These are phyloP conservation scores for Hyparrhenia diplandra DNA, from an alignment of 176 grass and related monocot species.

Conservation along the genomic window DNA sequence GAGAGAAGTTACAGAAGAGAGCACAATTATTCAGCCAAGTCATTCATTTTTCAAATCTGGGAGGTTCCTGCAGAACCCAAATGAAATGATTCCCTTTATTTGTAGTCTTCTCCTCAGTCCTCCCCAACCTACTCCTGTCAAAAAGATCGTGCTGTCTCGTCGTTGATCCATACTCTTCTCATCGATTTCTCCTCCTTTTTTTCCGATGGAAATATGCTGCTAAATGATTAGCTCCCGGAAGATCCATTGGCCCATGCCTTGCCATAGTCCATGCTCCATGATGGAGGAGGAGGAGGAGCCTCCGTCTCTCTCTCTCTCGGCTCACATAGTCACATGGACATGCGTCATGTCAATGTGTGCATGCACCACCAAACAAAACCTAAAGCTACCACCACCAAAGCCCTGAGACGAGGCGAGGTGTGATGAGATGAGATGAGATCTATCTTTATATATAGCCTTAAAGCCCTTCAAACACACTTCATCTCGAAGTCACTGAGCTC, in stretches of 20 bases:
- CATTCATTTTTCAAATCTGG: not conserved
- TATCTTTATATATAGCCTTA: slow-evolving; percentile 22
- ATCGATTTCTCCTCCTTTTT: not conserved
- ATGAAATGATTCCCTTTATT: slow-evolving; percentile 36
- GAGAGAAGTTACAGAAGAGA: not conserved
- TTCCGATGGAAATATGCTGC: not conserved
- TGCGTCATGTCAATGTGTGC: slow-evolving; percentile 47
- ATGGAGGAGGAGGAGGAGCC: slow-evolving; percentile 14
- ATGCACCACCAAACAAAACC: slow-evolving; percentile 39
- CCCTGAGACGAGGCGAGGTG: not conserved
- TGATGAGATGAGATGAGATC: not conserved
- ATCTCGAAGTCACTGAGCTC: slow-evolving; percentile 8
- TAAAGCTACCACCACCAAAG: slow-evolving; percentile 35
- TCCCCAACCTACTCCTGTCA: not conserved
- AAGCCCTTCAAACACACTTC: slow-evolving; percentile 19
- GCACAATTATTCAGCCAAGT: not conserved
- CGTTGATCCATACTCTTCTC: not conserved
- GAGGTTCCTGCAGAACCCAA: slow-evolving; percentile 9
- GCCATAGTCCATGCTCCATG: slow-evolving; percentile 39
- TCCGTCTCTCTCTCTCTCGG: slow-evolving; percentile 2
- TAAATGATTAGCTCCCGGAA: slow-evolving; percentile 24
- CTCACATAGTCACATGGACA: slow-evolving; percentile 14
- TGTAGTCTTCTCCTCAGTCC: slow-evolving; percentile 9
- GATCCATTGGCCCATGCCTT: slow-evolving; percentile 21
- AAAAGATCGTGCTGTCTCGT: slow-evolving; percentile 31